Percentiles rank a stretch among this genome's conserved stretches.
Evolutionary conservation across 306 rosid genomes (phyloP).

Genomic region (Glycine latifolia): DNA sequence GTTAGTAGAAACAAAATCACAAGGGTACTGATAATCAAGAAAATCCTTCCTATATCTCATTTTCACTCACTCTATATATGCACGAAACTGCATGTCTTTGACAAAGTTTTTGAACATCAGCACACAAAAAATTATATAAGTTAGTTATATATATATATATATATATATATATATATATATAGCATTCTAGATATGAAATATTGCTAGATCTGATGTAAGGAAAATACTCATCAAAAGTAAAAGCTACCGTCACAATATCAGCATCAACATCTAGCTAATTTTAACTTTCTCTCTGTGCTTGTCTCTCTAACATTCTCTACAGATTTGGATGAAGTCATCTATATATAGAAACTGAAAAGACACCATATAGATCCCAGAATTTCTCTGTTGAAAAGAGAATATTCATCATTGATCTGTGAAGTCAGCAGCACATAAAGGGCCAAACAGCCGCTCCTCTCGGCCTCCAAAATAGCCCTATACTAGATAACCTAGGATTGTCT

Average conservation of each 20-base stretch:
- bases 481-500: conserved; percentile 49
- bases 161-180: no score
- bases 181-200: neutral
- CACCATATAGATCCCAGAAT: conserved; percentile 51
- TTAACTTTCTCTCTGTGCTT: neutral
- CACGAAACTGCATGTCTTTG: neutral
- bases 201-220: neutral
- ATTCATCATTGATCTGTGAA: conserved; percentile 61
- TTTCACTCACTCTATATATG: conserved; percentile 19
- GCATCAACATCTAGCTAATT: conserved; percentile 15
- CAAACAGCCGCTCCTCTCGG: conserved; percentile 32
- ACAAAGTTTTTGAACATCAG: neutral
- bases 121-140: no score
- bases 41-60: neutral
- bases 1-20: neutral
- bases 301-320: conserved; percentile 32
- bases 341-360: conserved; percentile 52
- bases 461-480: conserved; percentile 37
- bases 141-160: no score
- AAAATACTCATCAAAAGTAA: conserved; percentile 6
- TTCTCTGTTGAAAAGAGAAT: conserved; percentile 46
- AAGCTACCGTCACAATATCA: conserved; percentile 34
- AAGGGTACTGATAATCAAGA: neutral
- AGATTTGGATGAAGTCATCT: conserved; percentile 43
- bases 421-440: conserved; percentile 46